phyloP scores from a whole-genome alignment of 2,329 filamentous ascomycete species.

The Talaromyces sp. region DNA sequence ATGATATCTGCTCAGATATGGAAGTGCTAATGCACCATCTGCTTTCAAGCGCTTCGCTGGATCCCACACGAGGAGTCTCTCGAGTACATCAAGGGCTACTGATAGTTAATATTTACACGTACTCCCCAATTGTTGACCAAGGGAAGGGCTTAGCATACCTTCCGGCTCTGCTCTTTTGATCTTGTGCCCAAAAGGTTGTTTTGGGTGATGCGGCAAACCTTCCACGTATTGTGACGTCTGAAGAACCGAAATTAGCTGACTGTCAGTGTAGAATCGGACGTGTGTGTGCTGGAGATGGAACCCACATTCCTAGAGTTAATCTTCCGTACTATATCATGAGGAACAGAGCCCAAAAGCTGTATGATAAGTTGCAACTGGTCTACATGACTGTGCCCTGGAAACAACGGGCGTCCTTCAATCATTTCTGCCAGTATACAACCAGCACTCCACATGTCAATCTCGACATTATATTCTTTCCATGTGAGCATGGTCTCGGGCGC shows the following conservation, averaged over 20 bases:
- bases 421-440: conserved; percentile 99
- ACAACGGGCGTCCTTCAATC: conserved; percentile 95
- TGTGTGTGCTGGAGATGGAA: neutral
- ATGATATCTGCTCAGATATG: conserved; percentile 6
- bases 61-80: conserved; percentile 3
- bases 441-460: conserved; percentile 98
- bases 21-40: neutral
- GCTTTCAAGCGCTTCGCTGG: neutral
- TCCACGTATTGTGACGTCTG: neutral
- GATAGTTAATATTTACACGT: neutral
- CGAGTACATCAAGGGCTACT: conserved; percentile 2
- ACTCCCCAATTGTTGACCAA: neutral
- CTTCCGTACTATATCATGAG: neutral
- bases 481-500: conserved; percentile 99
- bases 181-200: neutral
- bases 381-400: conserved; percentile 98
- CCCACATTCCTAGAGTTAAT: neutral
- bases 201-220: neutral
- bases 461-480: conserved; percentile 99
- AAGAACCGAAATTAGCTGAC: neutral
- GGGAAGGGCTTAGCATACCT: neutral
- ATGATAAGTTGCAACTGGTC: conserved; percentile 99
- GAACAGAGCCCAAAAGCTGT: conserved; percentile 71
- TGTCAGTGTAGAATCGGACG: neutral
- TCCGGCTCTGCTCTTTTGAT: neutral